phyloP scores from a whole-genome alignment of 2,329 filamentous ascomycete genomes.

The Ophiostoma sp. region DNA sequence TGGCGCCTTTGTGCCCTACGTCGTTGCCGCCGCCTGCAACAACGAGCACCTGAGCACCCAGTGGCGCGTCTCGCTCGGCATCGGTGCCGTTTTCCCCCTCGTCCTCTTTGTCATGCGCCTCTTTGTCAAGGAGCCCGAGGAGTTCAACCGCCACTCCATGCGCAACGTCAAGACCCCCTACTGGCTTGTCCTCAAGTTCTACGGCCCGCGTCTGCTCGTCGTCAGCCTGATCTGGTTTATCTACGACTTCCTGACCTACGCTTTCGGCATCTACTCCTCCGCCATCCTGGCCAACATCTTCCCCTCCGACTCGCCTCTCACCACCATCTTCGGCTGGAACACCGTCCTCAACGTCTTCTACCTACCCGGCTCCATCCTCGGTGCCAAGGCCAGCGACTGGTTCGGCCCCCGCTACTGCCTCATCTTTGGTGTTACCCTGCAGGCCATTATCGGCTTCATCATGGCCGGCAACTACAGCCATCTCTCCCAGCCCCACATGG shows the following conservation, averaged over 20 bases:
- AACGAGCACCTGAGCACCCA: conserved; percentile 63
- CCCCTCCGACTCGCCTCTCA: conserved; percentile 53
- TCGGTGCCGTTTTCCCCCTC: conserved; percentile 73
- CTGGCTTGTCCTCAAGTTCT: conserved; percentile 55
- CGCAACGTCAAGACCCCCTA: conserved; percentile 54
- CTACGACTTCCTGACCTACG: conserved; percentile 78
- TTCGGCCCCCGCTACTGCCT: conserved; percentile 74
- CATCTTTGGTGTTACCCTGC: conserved; percentile 62
- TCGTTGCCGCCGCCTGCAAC: conserved; percentile 52
- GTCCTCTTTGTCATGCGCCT: conserved; percentile 65
- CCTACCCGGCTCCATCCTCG: conserved; percentile 72
- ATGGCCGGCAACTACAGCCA: conserved; percentile 75
- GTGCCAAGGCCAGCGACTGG: conserved; percentile 71
- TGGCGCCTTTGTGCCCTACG: conserved; percentile 67
- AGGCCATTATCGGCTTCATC: conserved; percentile 77
- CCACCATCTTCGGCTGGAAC: conserved; percentile 81
- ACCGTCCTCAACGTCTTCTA: conserved; percentile 86
- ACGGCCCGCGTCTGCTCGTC: conserved; percentile 65
- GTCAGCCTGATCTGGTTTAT: conserved; percentile 80
- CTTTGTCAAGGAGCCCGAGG: conserved; percentile 71
- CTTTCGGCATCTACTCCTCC: conserved; percentile 79
- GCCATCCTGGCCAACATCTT: conserved; percentile 65
- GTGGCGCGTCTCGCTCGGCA: conserved; percentile 75
- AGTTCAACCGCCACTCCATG: conserved; percentile 68
- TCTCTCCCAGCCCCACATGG: conserved; percentile 60